Evolutionary conservation across 805 yeast species (phyloP).

Genomic region (Candida palmyrensis): DNA sequence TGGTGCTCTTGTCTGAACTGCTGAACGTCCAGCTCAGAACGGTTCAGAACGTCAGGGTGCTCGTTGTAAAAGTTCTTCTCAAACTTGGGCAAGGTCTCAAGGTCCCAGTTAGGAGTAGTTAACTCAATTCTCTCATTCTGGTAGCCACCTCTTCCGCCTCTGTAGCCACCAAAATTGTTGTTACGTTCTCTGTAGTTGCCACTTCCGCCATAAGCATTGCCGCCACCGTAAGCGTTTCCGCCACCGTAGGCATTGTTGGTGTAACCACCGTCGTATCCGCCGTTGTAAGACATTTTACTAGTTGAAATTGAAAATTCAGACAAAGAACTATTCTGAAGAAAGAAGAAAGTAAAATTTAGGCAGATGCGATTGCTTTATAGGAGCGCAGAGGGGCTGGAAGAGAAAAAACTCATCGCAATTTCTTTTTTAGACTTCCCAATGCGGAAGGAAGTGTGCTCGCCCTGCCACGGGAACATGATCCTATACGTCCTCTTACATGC

Average conservation of each 20-base stretch:
- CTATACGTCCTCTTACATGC: too few species aligned
- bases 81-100: slow-evolving; percentile 73
- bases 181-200: slow-evolving; percentile 17
- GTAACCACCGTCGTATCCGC: slow-evolving; percentile 20
- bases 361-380: not conserved
- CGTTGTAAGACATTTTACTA: slow-evolving; percentile 37
- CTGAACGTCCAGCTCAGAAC: slow-evolving; percentile 68
- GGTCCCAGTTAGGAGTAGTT: slow-evolving; percentile 76
- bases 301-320: not conserved
- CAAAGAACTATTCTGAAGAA: not conserved
- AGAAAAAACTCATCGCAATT: slow-evolving; percentile 7
- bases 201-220: slow-evolving; percentile 21
- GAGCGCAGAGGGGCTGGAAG: slow-evolving; percentile 4
- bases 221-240: slow-evolving; percentile 29
- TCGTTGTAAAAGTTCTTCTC: slow-evolving; percentile 94
- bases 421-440: slow-evolving; percentile 7
- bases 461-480: too few species aligned
- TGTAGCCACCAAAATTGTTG: slow-evolving; percentile 31
- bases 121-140: slow-evolving; percentile 46
- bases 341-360: not conserved
- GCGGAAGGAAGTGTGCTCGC: slow-evolving; percentile 4
- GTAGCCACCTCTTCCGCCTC: slow-evolving; percentile 28
- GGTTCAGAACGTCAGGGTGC: slow-evolving; percentile 68
- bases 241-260: slow-evolving; percentile 18
- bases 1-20: slow-evolving; percentile 78